Conservation (phyloP, 2,329 filamentous ascomycete genomes). For the Sporothrix dimorphospora region DNA sequence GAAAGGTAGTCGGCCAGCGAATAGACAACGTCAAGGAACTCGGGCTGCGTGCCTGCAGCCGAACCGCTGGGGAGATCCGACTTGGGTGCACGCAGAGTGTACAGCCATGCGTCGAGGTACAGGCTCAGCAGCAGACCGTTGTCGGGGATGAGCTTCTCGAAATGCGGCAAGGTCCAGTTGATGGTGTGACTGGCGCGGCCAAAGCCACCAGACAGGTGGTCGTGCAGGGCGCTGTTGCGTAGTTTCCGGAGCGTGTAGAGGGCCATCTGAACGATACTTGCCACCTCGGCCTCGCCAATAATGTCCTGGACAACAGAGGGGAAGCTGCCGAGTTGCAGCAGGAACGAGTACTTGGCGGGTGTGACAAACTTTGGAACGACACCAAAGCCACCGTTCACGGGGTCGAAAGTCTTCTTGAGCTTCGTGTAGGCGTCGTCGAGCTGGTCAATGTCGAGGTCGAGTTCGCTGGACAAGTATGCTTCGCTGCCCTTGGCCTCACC, state of each 20-base stretch:
- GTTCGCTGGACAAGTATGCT: conserved; percentile 48
- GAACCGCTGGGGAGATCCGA: neutral
- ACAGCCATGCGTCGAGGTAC: conserved; percentile 83
- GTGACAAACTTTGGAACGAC: conserved; percentile 86
- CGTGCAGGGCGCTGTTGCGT: conserved; percentile 56
- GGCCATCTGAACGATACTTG: conserved; percentile 75
- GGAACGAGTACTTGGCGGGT: conserved; percentile 79
- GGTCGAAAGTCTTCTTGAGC: conserved; percentile 80
- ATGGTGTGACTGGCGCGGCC: conserved; percentile 82
- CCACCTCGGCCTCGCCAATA: conserved; percentile 85
- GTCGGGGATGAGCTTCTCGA: conserved; percentile 96
- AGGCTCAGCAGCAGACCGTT: conserved; percentile 83
- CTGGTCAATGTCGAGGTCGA: conserved; percentile 83
- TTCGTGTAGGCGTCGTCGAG: conserved; percentile 86
- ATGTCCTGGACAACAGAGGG: conserved; percentile 77
- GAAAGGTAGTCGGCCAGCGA: conserved; percentile 89
- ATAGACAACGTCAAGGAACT: conserved; percentile 76
- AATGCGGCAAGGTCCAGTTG: conserved; percentile 93
- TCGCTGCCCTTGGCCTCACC: conserved; percentile 32
- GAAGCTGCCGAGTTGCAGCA: conserved; percentile 74
- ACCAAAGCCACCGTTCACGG: conserved; percentile 77
- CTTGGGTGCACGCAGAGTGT: conserved; percentile 41
- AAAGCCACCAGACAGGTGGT: conserved; percentile 61
- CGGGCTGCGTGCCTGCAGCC: conserved; percentile 48
- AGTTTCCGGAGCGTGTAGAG: conserved; percentile 80